Evolutionary conservation across 345 rosid genomes (phyloP), one percentile per base, ranked within the genome.

Genomic region (Microthlaspi erraticum): DNA sequence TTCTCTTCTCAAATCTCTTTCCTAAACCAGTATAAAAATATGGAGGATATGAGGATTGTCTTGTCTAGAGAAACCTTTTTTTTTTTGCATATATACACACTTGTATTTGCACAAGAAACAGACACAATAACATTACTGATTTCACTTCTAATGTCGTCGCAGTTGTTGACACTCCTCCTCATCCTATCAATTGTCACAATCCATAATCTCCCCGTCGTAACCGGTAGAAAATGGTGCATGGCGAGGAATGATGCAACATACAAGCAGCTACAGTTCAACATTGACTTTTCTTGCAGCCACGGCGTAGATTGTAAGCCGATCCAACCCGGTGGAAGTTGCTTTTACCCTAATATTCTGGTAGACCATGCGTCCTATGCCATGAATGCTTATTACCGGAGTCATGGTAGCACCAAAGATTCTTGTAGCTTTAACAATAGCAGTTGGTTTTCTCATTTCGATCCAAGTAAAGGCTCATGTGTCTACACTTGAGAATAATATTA

Each of bases 281-380:
- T 92, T 33, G 91, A 92, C 75, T 92, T 68, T 49, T 85, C 82
- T 4, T 92, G 94, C 43, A 66, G 85, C 71, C 81, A 81, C 1
- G 79, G 81, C 23, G 52, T 81, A 0, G 85, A 92, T 34, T 88
- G 96, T 60, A 41, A 73, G 31, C 74, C 73, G 5, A 81, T 92
- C 37, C 77, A 81, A 69, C 88, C 91, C 0, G 91, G 94, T 29
- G 94, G 86, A 3, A 62, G 68, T 44, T 92, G 98, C 77, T 88
- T 75, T 37, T 81, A 86, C n/a, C 98, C 97, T 7, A 84, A 88
- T 70, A 85, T 82, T 0, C 0, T 92, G 34, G 50, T 52, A 13
- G 81, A 84, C 0, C 96, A 88, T 51, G 95, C 95, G 6, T 83
- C 98, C 31, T 92, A 46, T 60, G 96, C 80, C 72, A 90, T 88